Percentiles rank a stretch among this genome's conserved stretches.
Conservation (phyloP, 495 filamentous ascomycete species). For the Daldinia bambusicola region DNA sequence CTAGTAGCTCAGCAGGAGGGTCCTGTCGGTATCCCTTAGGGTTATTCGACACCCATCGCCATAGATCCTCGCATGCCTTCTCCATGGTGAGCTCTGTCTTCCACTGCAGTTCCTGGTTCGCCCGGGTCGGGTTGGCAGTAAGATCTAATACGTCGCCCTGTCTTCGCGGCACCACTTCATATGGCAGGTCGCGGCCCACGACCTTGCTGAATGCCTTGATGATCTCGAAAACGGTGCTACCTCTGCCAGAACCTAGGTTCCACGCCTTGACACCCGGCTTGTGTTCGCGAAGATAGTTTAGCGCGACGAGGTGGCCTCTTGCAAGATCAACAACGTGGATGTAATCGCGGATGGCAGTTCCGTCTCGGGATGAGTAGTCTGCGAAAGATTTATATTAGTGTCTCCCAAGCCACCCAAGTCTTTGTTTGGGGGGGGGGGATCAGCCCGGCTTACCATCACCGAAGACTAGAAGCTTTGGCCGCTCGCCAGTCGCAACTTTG, state of each 20-base stretch:
- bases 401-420: neutral
- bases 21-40: slow-evolving; percentile 92
- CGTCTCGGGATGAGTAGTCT: slow-evolving; percentile 93
- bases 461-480: slow-evolving; percentile 93
- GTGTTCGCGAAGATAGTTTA: slow-evolving; percentile 88
- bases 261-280: slow-evolving; percentile 94
- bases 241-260: slow-evolving; percentile 96
- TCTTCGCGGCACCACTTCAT: slow-evolving; percentile 84
- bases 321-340: slow-evolving; percentile 74
- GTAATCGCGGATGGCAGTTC: slow-evolving; percentile 79
- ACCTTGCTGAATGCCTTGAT: slow-evolving; percentile 91
- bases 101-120: slow-evolving; percentile 90
- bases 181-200: slow-evolving; percentile 85
- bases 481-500: slow-evolving; percentile 93
- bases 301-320: slow-evolving; percentile 86
- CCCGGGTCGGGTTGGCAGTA: slow-evolving; percentile 87
- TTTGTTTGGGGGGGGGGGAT: neutral
- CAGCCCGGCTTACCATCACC: slow-evolving; percentile 76
- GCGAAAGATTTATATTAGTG: slow-evolving; percentile 13
- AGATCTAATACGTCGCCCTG: slow-evolving; percentile 93
- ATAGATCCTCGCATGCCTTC: slow-evolving; percentile 91
- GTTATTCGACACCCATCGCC: slow-evolving; percentile 96
- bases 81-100: slow-evolving; percentile 91
- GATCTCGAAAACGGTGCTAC: slow-evolving; percentile 97
- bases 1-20: slow-evolving; percentile 84